These are phyloP conservation scores for Hypoxylon trugodes DNA, from an alignment of 495 filamentous ascomycete species.

Conservation along the genomic window DNA sequence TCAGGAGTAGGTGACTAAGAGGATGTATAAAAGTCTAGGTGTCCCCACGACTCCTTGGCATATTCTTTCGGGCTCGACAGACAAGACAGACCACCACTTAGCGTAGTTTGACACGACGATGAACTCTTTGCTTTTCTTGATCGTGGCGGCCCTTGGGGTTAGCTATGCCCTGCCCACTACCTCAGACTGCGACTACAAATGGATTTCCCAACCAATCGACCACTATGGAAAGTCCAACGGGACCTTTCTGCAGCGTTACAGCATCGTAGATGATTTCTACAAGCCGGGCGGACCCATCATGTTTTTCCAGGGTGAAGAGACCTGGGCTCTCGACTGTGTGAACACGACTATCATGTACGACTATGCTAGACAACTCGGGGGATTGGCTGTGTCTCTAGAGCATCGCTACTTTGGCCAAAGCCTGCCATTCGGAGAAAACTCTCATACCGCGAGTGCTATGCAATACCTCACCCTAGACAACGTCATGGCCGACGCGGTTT, in stretches of 20 bases:
- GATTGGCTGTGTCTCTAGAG: slow-evolving; percentile 17
- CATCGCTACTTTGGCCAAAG: slow-evolving; percentile 27
- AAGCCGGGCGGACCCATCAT: slow-evolving; percentile 24
- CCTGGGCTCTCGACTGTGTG: slow-evolving; percentile 3
- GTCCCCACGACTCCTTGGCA: neutral
- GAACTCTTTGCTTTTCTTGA: neutral
- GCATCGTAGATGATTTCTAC: slow-evolving; percentile 15
- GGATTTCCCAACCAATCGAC: slow-evolving; percentile 13
- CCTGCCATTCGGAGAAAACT: slow-evolving; percentile 6
- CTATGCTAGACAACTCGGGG: slow-evolving; percentile 16
- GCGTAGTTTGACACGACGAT: neutral
- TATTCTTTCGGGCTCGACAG: neutral
- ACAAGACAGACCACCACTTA: neutral
- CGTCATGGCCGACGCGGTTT: slow-evolving; percentile 23
- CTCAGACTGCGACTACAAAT: slow-evolving; percentile 11
- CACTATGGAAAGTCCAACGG: slow-evolving; percentile 8
- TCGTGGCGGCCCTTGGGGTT: neutral
- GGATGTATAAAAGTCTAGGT: too few relatives aligned
- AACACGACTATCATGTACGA: slow-evolving; percentile 22
- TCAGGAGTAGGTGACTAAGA: too few relatives aligned
- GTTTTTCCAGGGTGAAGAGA: slow-evolving; percentile 25
- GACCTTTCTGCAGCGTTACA: slow-evolving; percentile 25
- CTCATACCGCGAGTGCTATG: slow-evolving; percentile 7
- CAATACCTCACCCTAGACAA: slow-evolving; percentile 24
- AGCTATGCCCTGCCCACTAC: neutral